Percentiles rank a stretch among this genome's conserved stretches.
phyloP scores from a whole-genome alignment of 2,329 filamentous ascomycete species.

The Pyrenochaeta sp. region DNA sequence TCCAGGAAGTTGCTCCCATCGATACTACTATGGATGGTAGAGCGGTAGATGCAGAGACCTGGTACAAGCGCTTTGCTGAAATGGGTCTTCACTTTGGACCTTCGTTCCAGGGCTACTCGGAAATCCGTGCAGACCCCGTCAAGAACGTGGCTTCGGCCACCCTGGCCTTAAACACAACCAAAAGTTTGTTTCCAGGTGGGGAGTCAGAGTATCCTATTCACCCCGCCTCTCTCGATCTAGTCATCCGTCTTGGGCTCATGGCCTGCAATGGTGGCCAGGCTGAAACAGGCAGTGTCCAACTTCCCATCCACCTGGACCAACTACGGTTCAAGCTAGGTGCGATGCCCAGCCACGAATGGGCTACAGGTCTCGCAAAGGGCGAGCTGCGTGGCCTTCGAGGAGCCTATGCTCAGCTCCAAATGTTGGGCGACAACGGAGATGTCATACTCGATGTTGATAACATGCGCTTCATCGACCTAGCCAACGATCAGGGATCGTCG shows the following conservation, averaged over 20 bases:
- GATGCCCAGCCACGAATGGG: neutral
- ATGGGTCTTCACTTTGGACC: constrained; percentile 27
- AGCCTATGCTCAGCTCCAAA: constrained; percentile 5
- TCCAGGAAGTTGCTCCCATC: neutral
- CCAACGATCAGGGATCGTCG: too few relatives aligned
- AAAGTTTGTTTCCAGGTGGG: constrained; percentile 4
- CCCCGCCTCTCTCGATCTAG: constrained; percentile 41
- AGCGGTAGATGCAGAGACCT: constrained; percentile 11
- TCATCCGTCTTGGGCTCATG: constrained; percentile 32
- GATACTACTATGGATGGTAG: neutral
- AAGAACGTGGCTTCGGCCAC: constrained; percentile 7
- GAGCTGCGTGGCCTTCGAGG: constrained; percentile 13
- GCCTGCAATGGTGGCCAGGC: constrained; percentile 18
- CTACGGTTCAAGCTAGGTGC: constrained; percentile 11
- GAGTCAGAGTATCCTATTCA: constrained; percentile 45
- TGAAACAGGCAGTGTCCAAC: constrained; percentile 12
- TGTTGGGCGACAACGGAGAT: constrained; percentile 6
- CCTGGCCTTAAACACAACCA: constrained; percentile 8
- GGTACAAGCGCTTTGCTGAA: constrained; percentile 26
- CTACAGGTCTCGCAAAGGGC: constrained; percentile 15
- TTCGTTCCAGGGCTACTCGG: constrained; percentile 11
- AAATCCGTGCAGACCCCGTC: constrained; percentile 8
- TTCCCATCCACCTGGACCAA: constrained; percentile 5
- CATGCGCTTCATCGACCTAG: constrained; percentile 6
- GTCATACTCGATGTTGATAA: constrained; percentile 13